phyloP scores from a whole-genome alignment of 257 asterid species.

The Nicotiana tabacum region DNA sequence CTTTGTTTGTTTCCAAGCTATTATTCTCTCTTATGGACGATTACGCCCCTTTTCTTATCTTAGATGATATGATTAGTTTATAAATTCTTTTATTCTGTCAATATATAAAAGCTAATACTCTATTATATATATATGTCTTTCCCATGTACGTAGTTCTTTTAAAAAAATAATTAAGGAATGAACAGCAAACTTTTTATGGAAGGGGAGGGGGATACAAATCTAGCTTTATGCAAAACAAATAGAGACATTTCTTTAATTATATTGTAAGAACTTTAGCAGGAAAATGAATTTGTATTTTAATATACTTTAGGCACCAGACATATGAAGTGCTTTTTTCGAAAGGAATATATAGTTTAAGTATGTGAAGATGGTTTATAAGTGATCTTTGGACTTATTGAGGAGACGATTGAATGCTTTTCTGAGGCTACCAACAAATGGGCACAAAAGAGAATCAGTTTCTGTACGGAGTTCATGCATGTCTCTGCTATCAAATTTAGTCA shows the following conservation, averaged over 20 bases:
- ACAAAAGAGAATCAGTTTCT: not conserved
- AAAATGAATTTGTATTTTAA: not conserved
- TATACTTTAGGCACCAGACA: not conserved
- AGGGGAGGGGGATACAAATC: constrained; percentile 18
- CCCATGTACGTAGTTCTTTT: not conserved
- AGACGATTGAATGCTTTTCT: not conserved
- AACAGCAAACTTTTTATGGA: not conserved
- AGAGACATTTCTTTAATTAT: constrained; percentile 26
- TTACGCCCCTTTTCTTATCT: too few species aligned
- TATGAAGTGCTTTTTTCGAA: constrained; percentile 23
- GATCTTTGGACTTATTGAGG: constrained; percentile 7
- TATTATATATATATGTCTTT: not conserved
- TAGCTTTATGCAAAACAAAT: constrained; percentile 23
- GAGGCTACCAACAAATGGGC: not conserved
- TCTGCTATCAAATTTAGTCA: not conserved
- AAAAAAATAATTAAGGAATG: not conserved
- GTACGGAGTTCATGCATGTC: not conserved
- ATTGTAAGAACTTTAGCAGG: constrained; percentile 26
- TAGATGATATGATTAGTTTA: too few species aligned
- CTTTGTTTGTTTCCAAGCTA: not conserved
- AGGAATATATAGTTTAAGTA: constrained; percentile 15
- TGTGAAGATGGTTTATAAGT: constrained; percentile 12
- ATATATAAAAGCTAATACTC: too few species aligned
- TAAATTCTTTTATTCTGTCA: not conserved
- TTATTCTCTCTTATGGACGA: not conserved